A percentile compares a stretch with the other conserved stretches of the same genome.
Conservation (phyloP, 768 basidiomycete species). For the Chalciporus chontae region DNA sequence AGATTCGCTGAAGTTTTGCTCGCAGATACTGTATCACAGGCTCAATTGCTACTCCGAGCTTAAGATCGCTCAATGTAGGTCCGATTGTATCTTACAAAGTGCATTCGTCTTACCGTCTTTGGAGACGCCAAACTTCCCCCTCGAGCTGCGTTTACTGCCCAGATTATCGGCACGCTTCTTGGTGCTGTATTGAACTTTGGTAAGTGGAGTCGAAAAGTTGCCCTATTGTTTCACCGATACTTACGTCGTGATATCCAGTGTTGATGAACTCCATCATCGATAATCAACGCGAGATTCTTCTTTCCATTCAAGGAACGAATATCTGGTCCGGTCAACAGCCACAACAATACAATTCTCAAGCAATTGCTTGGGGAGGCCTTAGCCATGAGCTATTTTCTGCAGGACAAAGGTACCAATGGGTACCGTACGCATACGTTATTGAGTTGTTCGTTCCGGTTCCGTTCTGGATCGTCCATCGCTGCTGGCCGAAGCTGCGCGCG, state of each 20-base stretch:
- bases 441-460: conserved; percentile 38
- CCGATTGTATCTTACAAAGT: conserved; percentile 28
- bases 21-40: conserved; percentile 51
- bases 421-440: conserved; percentile 36
- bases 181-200: conserved; percentile 40
- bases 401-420: conserved; percentile 36
- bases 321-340: conserved; percentile 32
- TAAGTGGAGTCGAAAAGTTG: conserved; percentile 46
- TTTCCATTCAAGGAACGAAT: conserved; percentile 51
- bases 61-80: conserved; percentile 37
- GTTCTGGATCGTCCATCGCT: conserved; percentile 38
- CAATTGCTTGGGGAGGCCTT: conserved; percentile 39
- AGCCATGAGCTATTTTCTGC: conserved; percentile 32
- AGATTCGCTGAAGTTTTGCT: conserved; percentile 28
- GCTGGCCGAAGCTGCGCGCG: conserved; percentile 30
- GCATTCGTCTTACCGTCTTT: conserved; percentile 30
- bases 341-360: conserved; percentile 33
- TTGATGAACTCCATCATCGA: conserved; percentile 52
- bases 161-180: conserved; percentile 36
- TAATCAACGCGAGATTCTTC: conserved; percentile 46
- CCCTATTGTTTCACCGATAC: conserved; percentile 48
- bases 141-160: conserved; percentile 60
- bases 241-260: conserved; percentile 6
- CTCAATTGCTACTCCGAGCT: conserved; percentile 51
- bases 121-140: conserved; percentile 60